Evolutionary conservation across 164 flowering plant species (phyloP).

Genomic region (Magnolia officinalis): DNA sequence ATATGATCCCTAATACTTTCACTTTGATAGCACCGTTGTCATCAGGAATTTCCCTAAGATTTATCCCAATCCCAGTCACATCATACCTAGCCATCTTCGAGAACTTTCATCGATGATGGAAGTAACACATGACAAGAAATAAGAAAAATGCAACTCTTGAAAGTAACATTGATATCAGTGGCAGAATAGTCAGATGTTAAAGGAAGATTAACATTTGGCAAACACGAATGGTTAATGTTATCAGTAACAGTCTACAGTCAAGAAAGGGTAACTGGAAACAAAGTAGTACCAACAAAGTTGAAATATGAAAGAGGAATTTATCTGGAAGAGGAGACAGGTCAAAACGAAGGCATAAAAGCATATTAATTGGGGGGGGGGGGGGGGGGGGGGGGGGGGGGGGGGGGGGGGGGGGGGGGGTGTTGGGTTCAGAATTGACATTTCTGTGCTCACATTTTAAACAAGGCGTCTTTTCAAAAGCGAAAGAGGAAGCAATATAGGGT

Average conservation of each 20-base stretch:
- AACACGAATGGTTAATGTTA: not conserved
- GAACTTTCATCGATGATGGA: constrained; percentile 56
- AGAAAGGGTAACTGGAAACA: not conserved
- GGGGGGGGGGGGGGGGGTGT: too few species aligned
- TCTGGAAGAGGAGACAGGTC: not conserved
- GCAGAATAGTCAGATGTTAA: not conserved
- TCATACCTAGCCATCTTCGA: constrained; percentile 95
- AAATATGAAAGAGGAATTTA: not conserved
- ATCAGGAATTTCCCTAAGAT: constrained; percentile 79
- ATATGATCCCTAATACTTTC: constrained; percentile 77
- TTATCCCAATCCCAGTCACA: constrained; percentile 92
- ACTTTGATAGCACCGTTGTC: constrained; percentile 59
- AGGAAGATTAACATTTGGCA: not conserved
- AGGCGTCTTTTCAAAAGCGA: too few species aligned
- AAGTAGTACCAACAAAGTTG: not conserved
- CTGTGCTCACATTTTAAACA: not conserved
- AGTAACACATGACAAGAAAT: constrained; percentile 34
- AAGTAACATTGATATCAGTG: constrained; percentile 23
- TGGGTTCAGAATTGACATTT: not conserved
- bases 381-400: too few species aligned
- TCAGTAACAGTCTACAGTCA: too few species aligned
- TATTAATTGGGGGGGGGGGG: too few species aligned
- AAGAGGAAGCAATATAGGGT: too few species aligned
- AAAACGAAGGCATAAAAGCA: too few species aligned
- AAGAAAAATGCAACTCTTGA: constrained; percentile 36